Base-by-base conservation (phyloP, 805 yeast genomes). In the Candida caryicola region DNA sequence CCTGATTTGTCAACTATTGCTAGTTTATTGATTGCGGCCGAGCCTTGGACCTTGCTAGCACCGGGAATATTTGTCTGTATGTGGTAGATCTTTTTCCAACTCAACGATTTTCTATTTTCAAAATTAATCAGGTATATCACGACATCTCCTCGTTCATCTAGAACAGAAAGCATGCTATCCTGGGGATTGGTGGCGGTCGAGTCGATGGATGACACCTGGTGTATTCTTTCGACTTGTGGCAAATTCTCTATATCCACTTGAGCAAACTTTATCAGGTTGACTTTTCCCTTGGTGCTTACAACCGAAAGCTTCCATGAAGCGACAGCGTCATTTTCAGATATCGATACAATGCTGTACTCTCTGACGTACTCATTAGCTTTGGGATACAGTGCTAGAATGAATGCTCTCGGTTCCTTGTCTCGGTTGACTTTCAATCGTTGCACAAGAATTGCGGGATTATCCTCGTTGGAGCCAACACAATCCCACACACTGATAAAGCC, bases 1-100 rank as follows among this genome's bases (percentile, higher is more conserved):
- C 77, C 76, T 1, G 65, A 40, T 13, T 68, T 68, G 55, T 77
- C 82, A n/a, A 84, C 81, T 23, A 88, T 70, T 2, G 95, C 95
- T 31, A 88, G 61, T 48, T 85, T 87, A 35, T 79, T 77, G 7
- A 82, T 76, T 2, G 59, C 46, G 0, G 93, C 80, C 0, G 96
- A 85, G 0, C 90, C 95, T 35, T 81, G 77, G 2, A 87, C 71
- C 33, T 69, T 68, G 10, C 74, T 57, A 2, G 83, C 76, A 21
- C 73, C 60, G 4, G 44, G 36, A 3, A 84, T 69, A 17, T 79
- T 81, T 0, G 95, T 82, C 31, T 69, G 65, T 18, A 86, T 60
- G 2, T 59, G 55, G 21, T 68, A 66, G 2, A 73, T 69, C 34
- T 73, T 64, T 3, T 60, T 58, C 93, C 95, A 87, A 5, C 36